Evolutionary conservation across 2,329 filamentous ascomycete genomes (phyloP).

Genomic region (Beauveria varroae): DNA sequence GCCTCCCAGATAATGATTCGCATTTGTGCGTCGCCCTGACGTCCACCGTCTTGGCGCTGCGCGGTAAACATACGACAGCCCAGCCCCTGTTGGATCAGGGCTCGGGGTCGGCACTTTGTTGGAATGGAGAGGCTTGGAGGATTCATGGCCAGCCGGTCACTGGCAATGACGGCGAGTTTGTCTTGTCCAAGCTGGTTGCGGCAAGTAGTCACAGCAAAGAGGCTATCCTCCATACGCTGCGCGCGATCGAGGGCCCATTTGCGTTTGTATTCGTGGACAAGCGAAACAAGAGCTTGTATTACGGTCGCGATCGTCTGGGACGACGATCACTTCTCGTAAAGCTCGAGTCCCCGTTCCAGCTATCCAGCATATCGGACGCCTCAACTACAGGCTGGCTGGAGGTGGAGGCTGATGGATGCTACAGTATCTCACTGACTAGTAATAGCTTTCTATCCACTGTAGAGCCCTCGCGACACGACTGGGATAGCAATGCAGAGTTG

Average conservation of each 20-base stretch:
- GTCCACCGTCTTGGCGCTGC: conserved; percentile 85
- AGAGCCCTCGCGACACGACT: conserved; percentile 20
- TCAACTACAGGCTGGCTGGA: conserved; percentile 57
- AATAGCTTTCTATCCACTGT: conserved; percentile 5
- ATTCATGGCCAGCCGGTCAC: conserved; percentile 49
- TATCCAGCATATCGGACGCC: conserved; percentile 65
- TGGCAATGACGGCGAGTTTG: conserved; percentile 69
- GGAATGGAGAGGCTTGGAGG: conserved; percentile 96
- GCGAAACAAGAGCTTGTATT: conserved; percentile 57
- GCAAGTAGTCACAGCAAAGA: conserved; percentile 27
- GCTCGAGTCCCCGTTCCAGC: conserved; percentile 39
- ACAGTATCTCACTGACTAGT: conserved; percentile 51
- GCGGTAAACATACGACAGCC: conserved; percentile 60
- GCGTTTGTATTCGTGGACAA: conserved; percentile 80
- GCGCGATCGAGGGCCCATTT: conserved; percentile 71
- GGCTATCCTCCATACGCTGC: conserved; percentile 44
- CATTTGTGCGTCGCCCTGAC: conserved; percentile 52
- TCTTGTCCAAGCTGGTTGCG: conserved; percentile 54
- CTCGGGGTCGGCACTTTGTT: conserved; percentile 68
- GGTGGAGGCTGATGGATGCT: conserved; percentile 77
- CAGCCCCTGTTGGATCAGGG: conserved; percentile 62
- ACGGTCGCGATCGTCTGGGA: conserved; percentile 80
- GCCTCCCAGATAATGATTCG: conserved; percentile 19
- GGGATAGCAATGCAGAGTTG: conserved; percentile 30
- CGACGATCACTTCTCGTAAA: conserved; percentile 70